phyloP scores from a whole-genome alignment of 2,329 filamentous ascomycete species.

The Hymenoscyphus occultus region DNA sequence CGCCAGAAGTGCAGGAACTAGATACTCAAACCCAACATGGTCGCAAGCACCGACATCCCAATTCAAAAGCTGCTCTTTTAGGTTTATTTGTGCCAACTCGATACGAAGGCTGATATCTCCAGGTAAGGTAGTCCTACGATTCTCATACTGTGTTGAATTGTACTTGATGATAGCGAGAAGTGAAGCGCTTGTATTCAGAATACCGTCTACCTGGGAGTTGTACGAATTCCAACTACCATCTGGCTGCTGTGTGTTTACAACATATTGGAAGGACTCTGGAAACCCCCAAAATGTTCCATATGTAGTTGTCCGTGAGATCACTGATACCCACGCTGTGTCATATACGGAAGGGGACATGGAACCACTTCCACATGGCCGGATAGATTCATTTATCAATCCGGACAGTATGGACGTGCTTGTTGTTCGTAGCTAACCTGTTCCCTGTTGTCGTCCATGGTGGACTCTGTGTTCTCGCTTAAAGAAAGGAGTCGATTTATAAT shows the following conservation, averaged over 20 bases:
- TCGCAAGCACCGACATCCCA: neutral
- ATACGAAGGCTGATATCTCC: neutral
- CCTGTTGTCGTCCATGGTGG: neutral
- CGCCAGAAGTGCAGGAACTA: neutral
- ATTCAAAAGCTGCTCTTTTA: neutral
- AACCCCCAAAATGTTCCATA: neutral
- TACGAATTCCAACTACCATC: neutral
- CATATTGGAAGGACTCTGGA: neutral
- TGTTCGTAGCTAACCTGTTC: neutral
- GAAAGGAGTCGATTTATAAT: neutral
- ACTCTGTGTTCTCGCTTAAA: neutral
- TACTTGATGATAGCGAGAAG: neutral
- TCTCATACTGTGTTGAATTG: neutral
- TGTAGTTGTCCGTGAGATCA: neutral
- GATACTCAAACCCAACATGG: constrained; percentile 1
- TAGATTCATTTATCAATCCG: neutral
- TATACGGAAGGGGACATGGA: constrained; percentile 1
- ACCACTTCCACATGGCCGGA: neutral
- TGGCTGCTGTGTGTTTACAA: neutral
- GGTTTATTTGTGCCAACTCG: neutral
- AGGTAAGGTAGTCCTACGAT: neutral
- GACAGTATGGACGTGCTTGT: neutral
- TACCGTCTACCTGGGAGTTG: neutral
- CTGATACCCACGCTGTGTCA: neutral
- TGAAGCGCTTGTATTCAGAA: neutral